These are phyloP conservation scores for Spiraea crenata DNA, from an alignment of 331 rosid genomes.

Conservation along the genomic window DNA sequence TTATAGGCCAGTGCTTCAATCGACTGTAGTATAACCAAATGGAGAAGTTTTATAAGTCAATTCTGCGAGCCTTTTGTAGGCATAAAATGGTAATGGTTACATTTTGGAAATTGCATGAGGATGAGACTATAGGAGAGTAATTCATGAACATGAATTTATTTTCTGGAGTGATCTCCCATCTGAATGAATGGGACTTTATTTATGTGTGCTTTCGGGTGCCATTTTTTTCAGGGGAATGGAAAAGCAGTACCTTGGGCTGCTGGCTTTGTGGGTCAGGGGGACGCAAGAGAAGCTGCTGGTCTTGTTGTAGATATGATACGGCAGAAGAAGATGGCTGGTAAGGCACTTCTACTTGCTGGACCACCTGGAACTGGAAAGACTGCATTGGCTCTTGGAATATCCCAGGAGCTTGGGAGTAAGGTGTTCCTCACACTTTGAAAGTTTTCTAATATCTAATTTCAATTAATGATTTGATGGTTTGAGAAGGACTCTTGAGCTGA, in stretches of 20 bases:
- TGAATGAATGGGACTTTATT: not conserved
- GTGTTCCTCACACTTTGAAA: conserved; percentile 25
- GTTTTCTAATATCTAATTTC: not conserved
- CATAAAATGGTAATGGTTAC: not conserved
- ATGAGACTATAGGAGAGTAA: not conserved
- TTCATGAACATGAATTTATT: not conserved
- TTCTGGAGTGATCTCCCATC: not conserved
- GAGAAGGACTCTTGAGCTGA: no score
- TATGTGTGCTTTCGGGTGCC: conserved; percentile 5
- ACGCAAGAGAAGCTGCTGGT: conserved; percentile 93
- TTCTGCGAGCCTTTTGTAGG: not conserved
- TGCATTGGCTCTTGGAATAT: conserved; percentile 84
- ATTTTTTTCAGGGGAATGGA: conserved; percentile 55
- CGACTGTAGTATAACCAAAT: not conserved
- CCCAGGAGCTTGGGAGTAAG: conserved; percentile 99
- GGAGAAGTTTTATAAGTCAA: not conserved
- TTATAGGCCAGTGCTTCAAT: not conserved
- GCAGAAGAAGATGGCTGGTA: conserved; percentile 97
- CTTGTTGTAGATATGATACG: conserved; percentile 93
- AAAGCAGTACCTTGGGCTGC: conserved; percentile 74
- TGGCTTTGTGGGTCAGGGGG: conserved; percentile 94
- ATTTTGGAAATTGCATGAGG: not conserved
- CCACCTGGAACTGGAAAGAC: conserved; percentile 99
- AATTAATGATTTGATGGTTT: not conserved
- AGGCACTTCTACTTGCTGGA: conserved; percentile 87